Base-by-base conservation (phyloP, 2,329 filamentous ascomycete species). In the Gyromitra esculenta region DNA sequence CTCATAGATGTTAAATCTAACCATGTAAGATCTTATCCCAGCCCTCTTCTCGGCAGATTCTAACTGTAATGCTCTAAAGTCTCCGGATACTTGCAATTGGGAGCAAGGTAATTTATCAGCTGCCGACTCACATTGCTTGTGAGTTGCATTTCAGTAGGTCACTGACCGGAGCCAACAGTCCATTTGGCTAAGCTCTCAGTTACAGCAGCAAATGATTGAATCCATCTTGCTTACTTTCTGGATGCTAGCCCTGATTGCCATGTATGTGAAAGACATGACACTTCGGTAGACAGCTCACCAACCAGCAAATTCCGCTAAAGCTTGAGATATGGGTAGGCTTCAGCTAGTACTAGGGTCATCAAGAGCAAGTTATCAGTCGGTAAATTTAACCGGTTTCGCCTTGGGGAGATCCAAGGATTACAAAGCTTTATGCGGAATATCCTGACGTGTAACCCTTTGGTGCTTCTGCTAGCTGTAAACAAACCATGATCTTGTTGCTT, bases 361-460 rank as follows among this genome's bases (percentile, higher is more conserved):
- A 56, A 59, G 31, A 59, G 35, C 48, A 57, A 66, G 60, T 41
- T 41, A 45, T 45, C n/a, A 41, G 48, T 63, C 68, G 68, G 57
- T 37, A 73, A 65, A 66, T 73, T 73, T 66, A 73, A 66, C 69
- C 69, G 69, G 60, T 50, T 59, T 50, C 50, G 52, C 50, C 48
- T 41, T 41, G 41, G 41, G 37, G 50, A 21, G 60, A 18, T 35
- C 21, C 48, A 41, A 57, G 50, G 37, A 67, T 41, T 56, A 18
- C 54, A 59, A 50, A 60, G 37, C 21, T 13, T 31, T 39, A 59
- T 48, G 39, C 48, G 15, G 13, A 57, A 56, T 59, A 73, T 66
- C 50, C 69, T 72, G 68, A 72, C 69, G 59, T 64, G 69, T 65
- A 72, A 50, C 37, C 25, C 25, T 65, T 52, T 48, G 21, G n/a